Base-by-base conservation (phyloP, 345 rosid species). In the Acer negundo region DNA sequence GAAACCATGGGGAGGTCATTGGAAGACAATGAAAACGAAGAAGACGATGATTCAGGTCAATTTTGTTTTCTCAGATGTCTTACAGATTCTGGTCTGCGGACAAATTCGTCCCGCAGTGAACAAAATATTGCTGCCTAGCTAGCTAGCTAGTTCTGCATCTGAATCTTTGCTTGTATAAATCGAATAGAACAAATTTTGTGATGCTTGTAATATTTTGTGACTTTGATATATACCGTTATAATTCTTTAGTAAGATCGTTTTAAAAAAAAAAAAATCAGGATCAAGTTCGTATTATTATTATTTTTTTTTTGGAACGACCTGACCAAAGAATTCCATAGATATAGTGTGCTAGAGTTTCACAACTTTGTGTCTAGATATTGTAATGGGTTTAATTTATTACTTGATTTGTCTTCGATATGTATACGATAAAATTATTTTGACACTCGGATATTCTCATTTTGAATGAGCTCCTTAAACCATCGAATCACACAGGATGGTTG, bases 1-100 rank as follows among this genome's bases (percentile, higher is more conserved):
- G 97, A 91, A 80, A 93, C 97, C 3, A 89, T 79, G 90, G 91
- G 97, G 26, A 86, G 88, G 64, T 91, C 96, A 6, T 75, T 91
- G 13, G 97, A 93, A 72, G 97, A 91, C 35, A 89, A 91, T 44
- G 97, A 93, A 53, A 78, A 70, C 1, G 86, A 82, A 9, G 74
- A 80, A 3, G 80, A 73, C 8, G 72, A 38, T n/a, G 55, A 47
- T 13, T 4, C 55, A 6, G 19, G 16, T 19, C 63, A 35, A 10
- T 20, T 1, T 38, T 2, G 64, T 22, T 16, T 69, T 4, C 35
- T 67, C 3, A 49, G 75, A 20, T 13, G 72, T 49, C 53, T 17
- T 1, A 22, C 9, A 17, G 3, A 6, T 35, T 40, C 42, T 7
- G 3, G 67, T 63, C 23, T 62, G 6, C 35, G 42, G 17, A 42